These are phyloP conservation scores for Amphibolis antarctica DNA, from an alignment of 106 monocot genomes.

Conservation along the genomic window DNA sequence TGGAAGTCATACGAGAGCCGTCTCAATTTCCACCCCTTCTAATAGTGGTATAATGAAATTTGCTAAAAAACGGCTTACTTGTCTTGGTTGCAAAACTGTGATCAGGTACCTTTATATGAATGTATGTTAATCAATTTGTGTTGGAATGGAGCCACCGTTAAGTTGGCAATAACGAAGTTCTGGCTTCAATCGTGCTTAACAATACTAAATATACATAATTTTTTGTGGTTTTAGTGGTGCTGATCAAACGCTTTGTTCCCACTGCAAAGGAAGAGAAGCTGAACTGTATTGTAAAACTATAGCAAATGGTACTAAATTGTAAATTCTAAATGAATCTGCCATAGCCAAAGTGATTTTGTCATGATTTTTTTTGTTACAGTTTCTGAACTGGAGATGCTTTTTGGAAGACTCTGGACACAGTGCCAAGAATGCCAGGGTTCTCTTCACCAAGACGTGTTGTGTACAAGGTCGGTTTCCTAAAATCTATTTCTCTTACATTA, in stretches of 20 bases:
- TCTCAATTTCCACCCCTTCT: constrained; percentile 92
- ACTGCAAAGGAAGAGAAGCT: constrained; percentile 98
- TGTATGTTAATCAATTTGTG: background rate
- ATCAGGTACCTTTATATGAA: constrained; percentile 38
- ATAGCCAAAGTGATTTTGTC: too few relatives aligned
- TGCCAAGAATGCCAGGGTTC: constrained; percentile 99
- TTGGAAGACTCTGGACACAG: constrained; percentile 95
- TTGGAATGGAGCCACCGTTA: too few relatives aligned
- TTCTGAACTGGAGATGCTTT: constrained; percentile 73
- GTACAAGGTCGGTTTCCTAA: constrained; percentile 52
- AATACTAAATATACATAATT: background rate
- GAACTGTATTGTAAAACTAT: constrained; percentile 95
- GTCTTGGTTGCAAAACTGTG: constrained; percentile 87
- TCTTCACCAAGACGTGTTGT: constrained; percentile 95
- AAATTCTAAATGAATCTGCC: background rate
- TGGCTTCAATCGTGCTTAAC: background rate
- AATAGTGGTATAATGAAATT: constrained; percentile 98
- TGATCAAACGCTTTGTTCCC: constrained; percentile 72
- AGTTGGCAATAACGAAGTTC: background rate
- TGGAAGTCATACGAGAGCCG: constrained; percentile 92
- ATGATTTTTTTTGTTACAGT: constrained; percentile 23
- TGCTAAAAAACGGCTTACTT: constrained; percentile 78
- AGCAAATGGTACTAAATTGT: constrained; percentile 47
- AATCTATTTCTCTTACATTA: background rate
- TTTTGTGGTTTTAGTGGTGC: constrained; percentile 28